Percentiles rank a stretch among this genome's conserved stretches.
Evolutionary conservation across 371 early-diverging fungal genomes (phyloP).

Genomic region (Blakeslea trispora): DNA sequence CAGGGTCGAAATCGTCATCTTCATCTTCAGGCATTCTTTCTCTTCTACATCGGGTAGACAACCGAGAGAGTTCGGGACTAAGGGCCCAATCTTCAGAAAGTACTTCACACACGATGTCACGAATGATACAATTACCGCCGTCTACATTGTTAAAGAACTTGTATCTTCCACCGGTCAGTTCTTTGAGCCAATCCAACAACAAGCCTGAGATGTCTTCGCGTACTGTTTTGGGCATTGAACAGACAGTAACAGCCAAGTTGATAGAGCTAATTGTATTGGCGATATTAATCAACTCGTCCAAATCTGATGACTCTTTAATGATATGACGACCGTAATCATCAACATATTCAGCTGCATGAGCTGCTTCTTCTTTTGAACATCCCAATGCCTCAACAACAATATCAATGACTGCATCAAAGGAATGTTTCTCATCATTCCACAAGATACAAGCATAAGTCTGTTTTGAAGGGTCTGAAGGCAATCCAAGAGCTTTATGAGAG

Average conservation of each 20-base stretch:
- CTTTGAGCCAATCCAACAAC: slow-evolving; percentile 78
- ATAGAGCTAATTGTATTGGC: slow-evolving; percentile 69
- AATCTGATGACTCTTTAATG: slow-evolving; percentile 63
- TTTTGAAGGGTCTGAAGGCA: slow-evolving; percentile 28
- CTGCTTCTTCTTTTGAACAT: slow-evolving; percentile 45
- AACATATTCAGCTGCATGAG: slow-evolving; percentile 32
- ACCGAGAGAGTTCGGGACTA: slow-evolving; percentile 34
- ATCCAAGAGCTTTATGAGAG: slow-evolving; percentile 42
- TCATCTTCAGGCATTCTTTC: slow-evolving; percentile 33
- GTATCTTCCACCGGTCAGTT: slow-evolving; percentile 64
- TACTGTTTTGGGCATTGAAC: slow-evolving; percentile 77
- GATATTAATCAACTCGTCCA: slow-evolving; percentile 62
- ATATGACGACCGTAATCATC: slow-evolving; percentile 77
- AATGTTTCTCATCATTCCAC: slow-evolving; percentile 97
- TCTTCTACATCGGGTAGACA: slow-evolving; percentile 42
- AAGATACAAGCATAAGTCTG: slow-evolving; percentile 67
- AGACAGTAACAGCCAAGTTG: slow-evolving; percentile 80
- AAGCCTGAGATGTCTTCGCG: slow-evolving; percentile 80
- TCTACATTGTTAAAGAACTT: slow-evolving; percentile 54
- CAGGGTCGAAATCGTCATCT: slow-evolving; percentile 18
- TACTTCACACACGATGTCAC: slow-evolving; percentile 72
- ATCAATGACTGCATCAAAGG: slow-evolving; percentile 87
- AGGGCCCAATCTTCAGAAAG: slow-evolving; percentile 62
- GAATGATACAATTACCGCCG: slow-evolving; percentile 51
- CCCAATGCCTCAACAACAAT: slow-evolving; percentile 66